Evolutionary conservation across 2,329 filamentous ascomycete genomes (phyloP).

Genomic region (Erysiphe pulchra): DNA sequence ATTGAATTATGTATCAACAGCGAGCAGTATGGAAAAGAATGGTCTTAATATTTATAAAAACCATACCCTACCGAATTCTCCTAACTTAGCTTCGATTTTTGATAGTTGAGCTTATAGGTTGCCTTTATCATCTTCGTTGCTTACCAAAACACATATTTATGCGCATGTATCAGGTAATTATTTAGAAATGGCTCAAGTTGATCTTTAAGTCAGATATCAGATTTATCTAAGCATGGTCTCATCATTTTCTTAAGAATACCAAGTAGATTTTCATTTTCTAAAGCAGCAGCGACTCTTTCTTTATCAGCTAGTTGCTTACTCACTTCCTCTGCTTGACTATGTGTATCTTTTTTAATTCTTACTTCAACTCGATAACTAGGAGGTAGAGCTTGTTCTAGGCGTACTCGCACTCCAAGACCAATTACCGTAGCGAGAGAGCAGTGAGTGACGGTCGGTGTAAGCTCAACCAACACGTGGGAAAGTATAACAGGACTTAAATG

Average conservation of each 20-base stretch:
- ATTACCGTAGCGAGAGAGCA: conserved; percentile 94
- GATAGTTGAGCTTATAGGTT: too few relatives aligned
- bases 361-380: conserved; percentile 84
- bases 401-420: conserved; percentile 72
- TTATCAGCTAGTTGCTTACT: conserved; percentile 95
- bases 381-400: conserved; percentile 72
- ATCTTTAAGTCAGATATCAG: too few relatives aligned
- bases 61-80: too few relatives aligned
- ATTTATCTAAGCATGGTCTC: conserved; percentile 36
- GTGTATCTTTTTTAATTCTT: conserved; percentile 84
- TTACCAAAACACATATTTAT: too few relatives aligned
- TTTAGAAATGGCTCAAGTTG: too few relatives aligned
- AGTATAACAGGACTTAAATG: conserved; percentile 26
- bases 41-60: too few relatives aligned
- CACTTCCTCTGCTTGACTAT: conserved; percentile 80
- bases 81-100: too few relatives aligned
- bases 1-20: too few relatives aligned
- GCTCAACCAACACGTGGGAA: conserved; percentile 57
- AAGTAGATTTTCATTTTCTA: conserved; percentile 81
- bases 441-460: conserved; percentile 92
- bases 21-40: too few relatives aligned
- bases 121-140: too few relatives aligned
- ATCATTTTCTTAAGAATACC: conserved; percentile 84
- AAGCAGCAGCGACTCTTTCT: conserved; percentile 77
- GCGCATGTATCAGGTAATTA: too few relatives aligned